A percentile compares a stretch with the other conserved stretches of the same genome.
Conservation (phyloP, 495 filamentous ascomycete species). For the Pyronema domesticum region DNA sequence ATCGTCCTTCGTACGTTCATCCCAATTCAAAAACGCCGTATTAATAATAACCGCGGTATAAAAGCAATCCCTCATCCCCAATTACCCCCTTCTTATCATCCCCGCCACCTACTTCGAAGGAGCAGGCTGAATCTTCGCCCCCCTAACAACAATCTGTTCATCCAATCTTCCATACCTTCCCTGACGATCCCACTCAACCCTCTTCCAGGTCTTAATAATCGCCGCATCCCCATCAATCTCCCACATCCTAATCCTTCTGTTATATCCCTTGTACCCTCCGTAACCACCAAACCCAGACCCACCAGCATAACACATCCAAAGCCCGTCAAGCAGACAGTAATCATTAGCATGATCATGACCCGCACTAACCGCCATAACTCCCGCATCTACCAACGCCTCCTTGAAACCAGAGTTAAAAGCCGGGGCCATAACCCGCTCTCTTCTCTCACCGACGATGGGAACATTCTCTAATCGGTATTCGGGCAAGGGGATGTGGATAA, state of each 20-base stretch:
- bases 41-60: too few species aligned
- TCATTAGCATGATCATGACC: conserved; percentile 97
- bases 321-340: conserved; percentile 61
- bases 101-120: too few species aligned
- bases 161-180: conserved; percentile 50
- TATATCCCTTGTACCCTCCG: conserved; percentile 70
- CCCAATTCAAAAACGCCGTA: too few species aligned
- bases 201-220: conserved; percentile 76
- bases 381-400: conserved; percentile 68
- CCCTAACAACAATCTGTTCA: conserved; percentile 75
- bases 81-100: too few species aligned
- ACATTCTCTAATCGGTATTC: conserved; percentile 48
- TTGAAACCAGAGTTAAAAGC: conserved; percentile 74
- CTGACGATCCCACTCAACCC: conserved; percentile 63
- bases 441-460: conserved; percentile 45
- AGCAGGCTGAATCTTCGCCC: conserved; percentile 35
- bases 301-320: conserved; percentile 99
- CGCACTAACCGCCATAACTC: conserved; percentile 67
- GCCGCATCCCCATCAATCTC: conserved; percentile 84
- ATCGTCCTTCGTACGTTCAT: too few species aligned
- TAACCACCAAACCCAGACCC: conserved; percentile 84
- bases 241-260: conserved; percentile 69
- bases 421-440: conserved; percentile 69
- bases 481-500: conserved; percentile 91
- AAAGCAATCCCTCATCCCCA: too few species aligned